These are phyloP conservation scores for Camellia japonica DNA, from an alignment of 148 eudicot genomes.

Conservation along the genomic window DNA sequence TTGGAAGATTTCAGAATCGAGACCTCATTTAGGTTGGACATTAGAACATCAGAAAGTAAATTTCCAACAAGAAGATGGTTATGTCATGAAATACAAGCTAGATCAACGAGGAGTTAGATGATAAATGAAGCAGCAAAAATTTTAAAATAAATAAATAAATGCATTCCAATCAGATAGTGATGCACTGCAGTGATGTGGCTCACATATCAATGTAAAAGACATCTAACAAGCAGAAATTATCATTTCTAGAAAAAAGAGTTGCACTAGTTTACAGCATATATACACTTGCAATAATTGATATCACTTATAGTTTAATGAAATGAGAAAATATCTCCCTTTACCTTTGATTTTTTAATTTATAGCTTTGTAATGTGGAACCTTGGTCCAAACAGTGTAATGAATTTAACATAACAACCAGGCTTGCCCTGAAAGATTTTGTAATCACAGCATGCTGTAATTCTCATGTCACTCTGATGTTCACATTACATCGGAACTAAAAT, in stretches of 20 bases:
- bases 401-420: neutral
- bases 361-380: neutral
- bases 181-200: neutral
- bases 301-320: neutral
- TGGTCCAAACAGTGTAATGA: neutral
- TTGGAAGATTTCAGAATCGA: no score
- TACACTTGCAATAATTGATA: neutral
- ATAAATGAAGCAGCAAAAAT: neutral
- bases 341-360: neutral
- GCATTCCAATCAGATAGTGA: neutral
- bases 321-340: neutral
- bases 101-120: no score
- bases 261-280: neutral
- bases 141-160: neutral
- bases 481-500: neutral
- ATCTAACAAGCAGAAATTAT: neutral
- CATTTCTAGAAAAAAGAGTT: neutral
- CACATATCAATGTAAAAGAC: neutral
- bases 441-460: neutral
- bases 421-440: neutral
- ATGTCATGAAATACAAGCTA: no score
- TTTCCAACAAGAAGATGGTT: no score
- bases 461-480: neutral
- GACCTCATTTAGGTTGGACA: no score
- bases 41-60: no score